Base-by-base conservation (phyloP, 2,329 filamentous ascomycete genomes). In the Ophiostoma montium region DNA sequence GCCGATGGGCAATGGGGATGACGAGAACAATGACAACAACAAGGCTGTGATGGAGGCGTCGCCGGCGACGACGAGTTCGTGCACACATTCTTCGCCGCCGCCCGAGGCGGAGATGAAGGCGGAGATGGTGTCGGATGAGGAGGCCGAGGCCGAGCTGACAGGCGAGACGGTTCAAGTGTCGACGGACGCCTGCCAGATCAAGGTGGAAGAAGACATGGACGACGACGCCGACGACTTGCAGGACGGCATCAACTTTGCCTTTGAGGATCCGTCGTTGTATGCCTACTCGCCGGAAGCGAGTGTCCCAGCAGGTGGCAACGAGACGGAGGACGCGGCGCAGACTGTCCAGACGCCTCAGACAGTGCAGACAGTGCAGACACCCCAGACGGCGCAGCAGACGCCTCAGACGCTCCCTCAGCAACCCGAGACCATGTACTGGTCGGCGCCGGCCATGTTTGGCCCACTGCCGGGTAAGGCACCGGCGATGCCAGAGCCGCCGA, bases 211-310 rank as follows among this genome's bases (percentile, higher is more conserved):
- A 15, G 19, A 48, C 9, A 39, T 48, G 41, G 33, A 7, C 23
- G 38, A 43, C 33, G 50, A 39, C 48, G 42, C 43, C 30, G 39
- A 36, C n/a, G n/a, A n/a, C n/a, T n/a, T n/a, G n/a, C n/a, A n/a
- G 27, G 47, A 51, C 21, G 46, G 51, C 7, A 50, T 47, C 27
- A 45, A 49, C 43, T 47, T 42, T 38, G 50, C 42, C 1, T 47
- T 30, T 12, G 45, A 21, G 7, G 36, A 47, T 5, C 13, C 23
- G 8, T 21, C 47, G n/a, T 35, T 39, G n/a, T 30, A 42, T 18
- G 32, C 8, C 35, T 48, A 35, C 38, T 9, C 18, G 2, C 48
- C 43, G 11, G 31, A 39, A 23, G 44, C 23, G 31, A 13, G 10
- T 5, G 18, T 21, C 19, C 11, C 19, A 5, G 21, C 21, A 8